Percentiles rank a stretch among this genome's conserved stretches.
phyloP scores from a whole-genome alignment of 148 eudicot species.

The Camellia lanceoleosa region DNA sequence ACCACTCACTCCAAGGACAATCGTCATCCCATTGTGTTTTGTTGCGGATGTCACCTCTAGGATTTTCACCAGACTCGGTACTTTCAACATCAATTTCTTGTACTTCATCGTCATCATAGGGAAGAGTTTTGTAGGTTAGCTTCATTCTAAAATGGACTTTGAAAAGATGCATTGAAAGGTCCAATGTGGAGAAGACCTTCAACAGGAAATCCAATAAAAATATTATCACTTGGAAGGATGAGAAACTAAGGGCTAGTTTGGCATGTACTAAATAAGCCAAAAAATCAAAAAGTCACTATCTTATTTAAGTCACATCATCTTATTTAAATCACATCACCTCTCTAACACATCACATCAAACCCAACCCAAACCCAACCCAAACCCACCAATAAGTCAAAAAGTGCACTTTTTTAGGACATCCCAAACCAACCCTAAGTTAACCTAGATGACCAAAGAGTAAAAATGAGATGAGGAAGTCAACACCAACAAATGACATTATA shows the following conservation, averaged over 20 bases:
- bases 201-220: conserved; percentile 15
- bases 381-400: too few relatives aligned
- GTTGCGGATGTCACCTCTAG: conserved; percentile 37
- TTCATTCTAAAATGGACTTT: conserved; percentile 79
- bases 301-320: too few relatives aligned
- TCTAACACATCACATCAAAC: too few relatives aligned
- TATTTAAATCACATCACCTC: too few relatives aligned
- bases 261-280: too few relatives aligned
- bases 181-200: conserved; percentile 76
- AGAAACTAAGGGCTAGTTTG: too few relatives aligned
- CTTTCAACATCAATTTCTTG: conserved; percentile 39
- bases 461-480: background rate
- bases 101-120: conserved; percentile 54
- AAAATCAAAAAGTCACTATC: too few relatives aligned
- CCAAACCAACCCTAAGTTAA: too few relatives aligned
- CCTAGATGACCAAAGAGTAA: background rate
- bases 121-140: conserved; percentile 76
- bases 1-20: conserved; percentile 99
- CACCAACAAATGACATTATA: background rate
- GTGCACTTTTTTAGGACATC: too few relatives aligned
- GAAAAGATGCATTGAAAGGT: conserved; percentile 62
- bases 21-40: conserved; percentile 90
- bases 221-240: conserved; percentile 2
- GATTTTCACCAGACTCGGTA: conserved; percentile 37
- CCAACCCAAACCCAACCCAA: too few relatives aligned